Conservation (phyloP, 2,329 filamentous ascomycete genomes). For the Fusarium paranaense region DNA sequence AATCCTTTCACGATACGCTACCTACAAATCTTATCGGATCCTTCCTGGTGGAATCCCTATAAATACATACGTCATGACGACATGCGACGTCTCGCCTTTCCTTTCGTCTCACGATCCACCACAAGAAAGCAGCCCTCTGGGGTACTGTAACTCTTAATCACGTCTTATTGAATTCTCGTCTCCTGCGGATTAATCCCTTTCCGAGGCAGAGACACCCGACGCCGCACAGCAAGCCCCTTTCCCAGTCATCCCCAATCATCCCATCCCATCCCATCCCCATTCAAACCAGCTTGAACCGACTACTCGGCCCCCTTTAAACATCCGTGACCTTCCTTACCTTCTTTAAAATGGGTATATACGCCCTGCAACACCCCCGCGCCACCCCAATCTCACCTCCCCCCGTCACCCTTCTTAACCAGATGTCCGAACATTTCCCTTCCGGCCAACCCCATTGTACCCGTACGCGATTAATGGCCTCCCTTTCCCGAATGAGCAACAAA, state of each 20-base stretch:
- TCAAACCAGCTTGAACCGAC: conserved; percentile 12
- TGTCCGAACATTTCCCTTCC: conserved; percentile 16
- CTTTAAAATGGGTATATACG: conserved; percentile 50
- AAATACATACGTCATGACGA: not conserved
- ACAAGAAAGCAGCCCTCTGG: not conserved
- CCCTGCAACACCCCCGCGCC: conserved; percentile 39
- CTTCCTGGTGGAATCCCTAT: not conserved
- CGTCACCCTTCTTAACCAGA: conserved; percentile 15
- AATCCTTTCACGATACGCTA: not conserved
- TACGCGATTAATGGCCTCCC: conserved; percentile 37
- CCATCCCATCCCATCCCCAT: not conserved
- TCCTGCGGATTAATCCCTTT: conserved; percentile 4
- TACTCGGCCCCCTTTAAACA: conserved; percentile 15
- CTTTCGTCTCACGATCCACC: not conserved
- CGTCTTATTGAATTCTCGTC: conserved; percentile 18
- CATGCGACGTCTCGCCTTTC: not conserved
- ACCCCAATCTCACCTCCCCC: conserved; percentile 3
- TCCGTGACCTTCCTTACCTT: conserved; percentile 13
- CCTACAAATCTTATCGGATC: conserved; percentile 25
- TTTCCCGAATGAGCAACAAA: conserved; percentile 27
- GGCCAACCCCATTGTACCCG: conserved; percentile 21
- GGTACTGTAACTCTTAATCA: not conserved
- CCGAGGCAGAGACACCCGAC: not conserved
- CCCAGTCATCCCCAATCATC: not conserved
- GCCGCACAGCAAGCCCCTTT: not conserved